phyloP scores from a whole-genome alignment of 1,139 yeast genomes.

The Debaryomycetaceae sp. region DNA sequence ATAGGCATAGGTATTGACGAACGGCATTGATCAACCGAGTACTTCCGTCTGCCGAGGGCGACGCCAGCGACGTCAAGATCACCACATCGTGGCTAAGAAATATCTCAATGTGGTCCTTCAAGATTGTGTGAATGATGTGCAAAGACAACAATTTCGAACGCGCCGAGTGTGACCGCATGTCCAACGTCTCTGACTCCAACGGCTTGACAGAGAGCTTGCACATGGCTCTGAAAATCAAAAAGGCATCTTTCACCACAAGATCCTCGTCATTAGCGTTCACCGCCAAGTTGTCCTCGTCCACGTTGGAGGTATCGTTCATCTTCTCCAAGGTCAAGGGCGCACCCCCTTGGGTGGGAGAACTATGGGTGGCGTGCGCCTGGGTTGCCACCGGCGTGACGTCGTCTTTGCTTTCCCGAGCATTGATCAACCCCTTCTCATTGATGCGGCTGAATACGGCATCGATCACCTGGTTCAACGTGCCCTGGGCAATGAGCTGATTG shows the following conservation, averaged over 20 bases:
- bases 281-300: slow-evolving; percentile 46
- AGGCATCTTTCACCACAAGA: slow-evolving; percentile 81
- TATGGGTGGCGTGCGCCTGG: slow-evolving; percentile 6
- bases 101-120: slow-evolving; percentile 80
- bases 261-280: slow-evolving; percentile 57
- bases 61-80: slow-evolving; percentile 53
- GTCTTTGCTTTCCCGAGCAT: slow-evolving; percentile 17
- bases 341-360: neutral
- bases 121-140: slow-evolving; percentile 80
- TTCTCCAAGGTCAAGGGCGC: slow-evolving; percentile 55
- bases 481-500: slow-evolving; percentile 94
- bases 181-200: slow-evolving; percentile 64
- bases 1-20: slow-evolving; percentile 77
- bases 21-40: slow-evolving; percentile 74
- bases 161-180: slow-evolving; percentile 87
- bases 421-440: slow-evolving; percentile 23
- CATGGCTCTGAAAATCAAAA: slow-evolving; percentile 88
- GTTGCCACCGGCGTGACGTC: slow-evolving; percentile 14
- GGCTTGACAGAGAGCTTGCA: slow-evolving; percentile 86
- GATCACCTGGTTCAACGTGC: slow-evolving; percentile 86
- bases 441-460: slow-evolving; percentile 81
- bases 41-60: slow-evolving; percentile 15
- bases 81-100: slow-evolving; percentile 65
- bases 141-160: slow-evolving; percentile 86
- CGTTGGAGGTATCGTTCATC: slow-evolving; percentile 45